Conservation (phyloP, 805 yeast genomes). For the Tetrapisispora pingtungensis region DNA sequence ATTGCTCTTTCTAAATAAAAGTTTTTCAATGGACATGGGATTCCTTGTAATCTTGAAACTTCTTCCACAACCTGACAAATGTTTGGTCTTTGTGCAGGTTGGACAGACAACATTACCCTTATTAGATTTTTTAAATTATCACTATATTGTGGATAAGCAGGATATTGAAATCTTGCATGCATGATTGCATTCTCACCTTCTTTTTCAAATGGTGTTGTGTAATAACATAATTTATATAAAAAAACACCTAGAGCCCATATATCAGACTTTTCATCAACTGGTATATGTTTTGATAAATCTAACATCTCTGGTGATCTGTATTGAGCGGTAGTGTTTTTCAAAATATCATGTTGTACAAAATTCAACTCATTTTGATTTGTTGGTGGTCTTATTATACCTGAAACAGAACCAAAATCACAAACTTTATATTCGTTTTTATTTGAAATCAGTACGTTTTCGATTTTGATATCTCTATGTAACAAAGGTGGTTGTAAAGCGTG, state of each 20-base stretch:
- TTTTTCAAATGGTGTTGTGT: conserved; percentile 71
- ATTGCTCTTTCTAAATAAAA: conserved; percentile 28
- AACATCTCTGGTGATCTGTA: conserved; percentile 81
- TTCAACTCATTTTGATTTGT: conserved; percentile 49
- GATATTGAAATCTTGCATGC: conserved; percentile 44
- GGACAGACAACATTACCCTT: conserved; percentile 48
- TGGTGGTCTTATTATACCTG: conserved; percentile 56
- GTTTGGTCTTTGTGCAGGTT: conserved; percentile 66
- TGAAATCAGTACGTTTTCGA: conserved; percentile 66
- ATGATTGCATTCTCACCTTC: conserved; percentile 56
- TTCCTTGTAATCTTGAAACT: conserved; percentile 50
- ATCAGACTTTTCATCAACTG: conserved; percentile 75
- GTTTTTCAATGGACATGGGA: conserved; percentile 35
- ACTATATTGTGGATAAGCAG: conserved; percentile 49
- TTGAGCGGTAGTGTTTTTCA: conserved; percentile 79
- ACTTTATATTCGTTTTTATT: conserved; percentile 50
- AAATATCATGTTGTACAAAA: conserved; percentile 52
- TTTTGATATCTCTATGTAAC: conserved; percentile 72
- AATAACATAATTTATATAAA: conserved; percentile 67
- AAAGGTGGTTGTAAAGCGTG: conserved; percentile 63
- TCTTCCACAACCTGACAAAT: conserved; percentile 65
- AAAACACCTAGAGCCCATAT: conserved; percentile 82
- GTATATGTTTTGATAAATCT: conserved; percentile 54
- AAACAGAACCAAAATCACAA: conserved; percentile 79
- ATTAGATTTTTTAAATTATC: conserved; percentile 56